These are phyloP conservation scores for Phlebopus sp. DNA, from an alignment of 1,284 basidiomycete genomes.

Conservation along the genomic window DNA sequence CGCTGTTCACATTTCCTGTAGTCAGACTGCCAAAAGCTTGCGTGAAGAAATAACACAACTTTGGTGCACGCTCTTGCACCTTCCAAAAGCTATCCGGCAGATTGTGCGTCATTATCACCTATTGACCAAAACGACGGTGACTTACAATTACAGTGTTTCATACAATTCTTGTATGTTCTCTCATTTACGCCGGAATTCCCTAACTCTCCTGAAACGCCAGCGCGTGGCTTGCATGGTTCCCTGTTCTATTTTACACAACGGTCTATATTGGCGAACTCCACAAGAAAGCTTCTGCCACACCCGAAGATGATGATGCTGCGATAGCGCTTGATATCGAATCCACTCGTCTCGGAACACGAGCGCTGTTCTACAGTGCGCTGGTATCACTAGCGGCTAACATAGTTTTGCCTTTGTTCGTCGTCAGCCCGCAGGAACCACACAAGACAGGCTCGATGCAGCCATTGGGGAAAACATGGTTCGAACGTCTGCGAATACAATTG, in stretches of 20 bases:
- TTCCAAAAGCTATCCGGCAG: constrained; percentile 75
- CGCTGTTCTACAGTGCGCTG: constrained; percentile 76
- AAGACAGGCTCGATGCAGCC: constrained; percentile 18
- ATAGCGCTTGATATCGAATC: constrained; percentile 60
- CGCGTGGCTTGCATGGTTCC: constrained; percentile 86
- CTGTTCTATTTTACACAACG: constrained; percentile 84
- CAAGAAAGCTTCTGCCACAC: constrained; percentile 46
- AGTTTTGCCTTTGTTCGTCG: constrained; percentile 71
- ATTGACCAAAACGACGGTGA: constrained; percentile 9
- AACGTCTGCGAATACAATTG: constrained; percentile 52
- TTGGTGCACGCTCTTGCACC: constrained; percentile 61
- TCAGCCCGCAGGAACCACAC: constrained; percentile 21
- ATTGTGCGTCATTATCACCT: constrained; percentile 55
- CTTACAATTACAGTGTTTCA: constrained; percentile 49
- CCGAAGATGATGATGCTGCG: constrained; percentile 33
- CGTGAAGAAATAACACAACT: constrained; percentile 58
- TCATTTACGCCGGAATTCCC: background rate
- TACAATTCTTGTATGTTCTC: constrained; percentile 82
- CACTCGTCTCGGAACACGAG: constrained; percentile 80
- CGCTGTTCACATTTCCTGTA: constrained; percentile 14
- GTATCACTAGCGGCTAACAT: constrained; percentile 71
- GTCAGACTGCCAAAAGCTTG: constrained; percentile 39
- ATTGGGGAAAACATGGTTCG: constrained; percentile 23
- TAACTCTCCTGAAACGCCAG: constrained; percentile 37
- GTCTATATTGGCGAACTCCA: constrained; percentile 87